Conservation (phyloP, 331 rosid genomes). For the Stylosanthes scabra region DNA sequence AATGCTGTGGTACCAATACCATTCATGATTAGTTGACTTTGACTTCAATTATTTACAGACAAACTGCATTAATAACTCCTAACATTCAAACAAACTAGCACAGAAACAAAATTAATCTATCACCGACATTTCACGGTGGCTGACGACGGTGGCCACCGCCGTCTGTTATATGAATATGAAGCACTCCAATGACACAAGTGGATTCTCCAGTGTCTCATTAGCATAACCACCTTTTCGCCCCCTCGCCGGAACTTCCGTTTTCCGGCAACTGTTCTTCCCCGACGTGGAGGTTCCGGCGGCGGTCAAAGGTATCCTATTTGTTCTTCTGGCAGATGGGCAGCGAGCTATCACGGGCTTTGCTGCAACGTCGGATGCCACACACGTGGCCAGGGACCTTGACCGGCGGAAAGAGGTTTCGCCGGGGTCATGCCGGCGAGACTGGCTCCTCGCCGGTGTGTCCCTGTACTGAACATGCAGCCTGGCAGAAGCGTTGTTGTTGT, state of each 20-base stretch:
- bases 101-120: background rate
- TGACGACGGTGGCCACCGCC: background rate
- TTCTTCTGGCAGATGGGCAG: slow-evolving; percentile 61
- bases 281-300: background rate
- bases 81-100: background rate
- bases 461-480: slow-evolving; percentile 53
- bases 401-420: slow-evolving; percentile 56
- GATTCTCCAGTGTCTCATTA: slow-evolving; percentile 75
- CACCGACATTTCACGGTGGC: slow-evolving; percentile 34
- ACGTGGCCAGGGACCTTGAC: slow-evolving; percentile 61
- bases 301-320: slow-evolving; percentile 55
- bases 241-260: slow-evolving; percentile 29
- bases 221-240: slow-evolving; percentile 41
- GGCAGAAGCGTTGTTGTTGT: slow-evolving; percentile 42
- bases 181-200: slow-evolving; percentile 88
- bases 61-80: background rate
- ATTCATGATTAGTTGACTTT: slow-evolving; percentile 19
- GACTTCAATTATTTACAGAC: slow-evolving; percentile 32
- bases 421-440: slow-evolving; percentile 42
- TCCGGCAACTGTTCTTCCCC: slow-evolving; percentile 31
- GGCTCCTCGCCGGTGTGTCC: slow-evolving; percentile 48
- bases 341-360: slow-evolving; percentile 53
- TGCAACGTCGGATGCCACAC: slow-evolving; percentile 24
- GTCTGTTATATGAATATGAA: slow-evolving; percentile 67
- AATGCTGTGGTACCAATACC: background rate